These are phyloP conservation scores for Aspergillus intermedius DNA, from an alignment of 2,329 filamentous ascomycete species.

Conservation along the genomic window DNA sequence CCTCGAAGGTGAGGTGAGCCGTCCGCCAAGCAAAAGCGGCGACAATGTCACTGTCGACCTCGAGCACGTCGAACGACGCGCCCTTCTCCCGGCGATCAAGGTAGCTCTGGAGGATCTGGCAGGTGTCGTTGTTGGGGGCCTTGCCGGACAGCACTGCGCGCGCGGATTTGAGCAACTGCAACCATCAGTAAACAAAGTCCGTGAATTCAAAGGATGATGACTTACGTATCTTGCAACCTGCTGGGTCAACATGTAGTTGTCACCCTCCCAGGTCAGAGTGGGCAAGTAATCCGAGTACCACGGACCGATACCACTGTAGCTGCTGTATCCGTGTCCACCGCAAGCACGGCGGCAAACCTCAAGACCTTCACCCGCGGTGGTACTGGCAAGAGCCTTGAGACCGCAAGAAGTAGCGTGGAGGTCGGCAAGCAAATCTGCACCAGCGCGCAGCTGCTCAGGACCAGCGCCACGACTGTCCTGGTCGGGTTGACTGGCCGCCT, in stretches of 20 bases:
- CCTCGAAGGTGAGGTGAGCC: constrained; percentile 68
- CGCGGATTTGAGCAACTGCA: constrained; percentile 63
- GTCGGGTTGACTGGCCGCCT: constrained; percentile 38
- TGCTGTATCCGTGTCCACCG: constrained; percentile 70
- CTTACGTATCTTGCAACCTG: constrained; percentile 66
- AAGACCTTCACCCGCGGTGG: constrained; percentile 65
- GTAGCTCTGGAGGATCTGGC: constrained; percentile 59
- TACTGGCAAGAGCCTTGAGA: constrained; percentile 66
- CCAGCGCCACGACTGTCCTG: constrained; percentile 52
- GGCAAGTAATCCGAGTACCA: constrained; percentile 73
- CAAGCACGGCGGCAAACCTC: constrained; percentile 69
- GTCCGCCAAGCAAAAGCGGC: constrained; percentile 70
- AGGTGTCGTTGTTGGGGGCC: constrained; percentile 61
- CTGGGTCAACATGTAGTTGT: constrained; percentile 78
- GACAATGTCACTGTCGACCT: constrained; percentile 63
- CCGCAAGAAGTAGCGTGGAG: constrained; percentile 71
- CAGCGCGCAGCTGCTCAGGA: constrained; percentile 60
- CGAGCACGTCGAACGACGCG: constrained; percentile 68
- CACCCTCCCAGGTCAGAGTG: constrained; percentile 66
- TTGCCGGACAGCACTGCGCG: constrained; percentile 62
- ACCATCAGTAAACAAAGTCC: constrained; percentile 2
- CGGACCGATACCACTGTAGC: constrained; percentile 67
- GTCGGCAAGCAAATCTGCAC: constrained; percentile 64
- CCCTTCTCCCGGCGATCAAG: constrained; percentile 61
- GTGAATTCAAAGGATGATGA: constrained; percentile 3